Percentiles rank a stretch among this genome's conserved stretches.
Conservation (phyloP, 768 basidiomycete genomes). For the Clitopilus passeckerianus region DNA sequence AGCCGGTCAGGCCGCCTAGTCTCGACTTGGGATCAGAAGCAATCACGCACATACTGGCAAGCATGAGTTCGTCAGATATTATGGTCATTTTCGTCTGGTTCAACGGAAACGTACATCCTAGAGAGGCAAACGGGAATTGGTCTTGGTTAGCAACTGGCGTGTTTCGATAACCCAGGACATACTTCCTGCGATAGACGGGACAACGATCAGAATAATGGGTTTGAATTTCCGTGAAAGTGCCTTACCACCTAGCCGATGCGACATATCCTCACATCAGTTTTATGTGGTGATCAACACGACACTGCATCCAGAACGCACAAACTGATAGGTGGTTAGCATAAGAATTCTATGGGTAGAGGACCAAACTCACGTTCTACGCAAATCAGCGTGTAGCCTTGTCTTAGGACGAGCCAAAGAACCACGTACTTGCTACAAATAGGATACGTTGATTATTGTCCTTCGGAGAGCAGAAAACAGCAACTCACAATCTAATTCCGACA, state of each 20-base stretch:
- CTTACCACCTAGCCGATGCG: too few species aligned
- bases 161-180: too few species aligned
- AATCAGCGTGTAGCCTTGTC: not conserved
- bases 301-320: not conserved
- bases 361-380: not conserved
- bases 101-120: too few species aligned
- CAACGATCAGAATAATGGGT: too few species aligned
- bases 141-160: too few species aligned
- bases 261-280: too few species aligned
- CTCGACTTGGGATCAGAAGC: not conserved
- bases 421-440: not conserved
- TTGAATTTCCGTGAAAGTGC: too few species aligned
- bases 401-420: not conserved
- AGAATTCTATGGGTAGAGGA: not conserved
- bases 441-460: not conserved
- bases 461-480: not conserved
- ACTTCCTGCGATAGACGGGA: too few species aligned
- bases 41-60: not conserved
- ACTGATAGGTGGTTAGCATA: not conserved
- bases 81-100: too few species aligned
- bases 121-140: too few species aligned
- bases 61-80: not conserved
- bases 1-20: not conserved
- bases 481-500: not conserved
- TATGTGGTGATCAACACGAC: too few species aligned